Evolutionary conservation across 2,329 filamentous ascomycete species (phyloP).

Genomic region (Cladosporium sp.): DNA sequence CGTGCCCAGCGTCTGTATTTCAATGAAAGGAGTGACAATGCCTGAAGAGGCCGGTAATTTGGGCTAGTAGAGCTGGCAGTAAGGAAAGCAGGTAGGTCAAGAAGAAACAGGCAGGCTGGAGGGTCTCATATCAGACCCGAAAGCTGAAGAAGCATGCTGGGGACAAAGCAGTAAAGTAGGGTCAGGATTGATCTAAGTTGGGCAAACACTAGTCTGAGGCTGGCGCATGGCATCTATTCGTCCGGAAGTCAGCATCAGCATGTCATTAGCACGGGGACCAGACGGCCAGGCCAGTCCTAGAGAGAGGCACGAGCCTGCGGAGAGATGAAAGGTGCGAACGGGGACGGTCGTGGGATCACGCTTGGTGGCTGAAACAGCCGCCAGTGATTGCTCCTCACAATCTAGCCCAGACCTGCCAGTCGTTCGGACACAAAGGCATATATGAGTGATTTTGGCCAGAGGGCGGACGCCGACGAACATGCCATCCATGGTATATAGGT

Average conservation of each 20-base stretch:
- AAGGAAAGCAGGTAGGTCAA: conserved; percentile 2
- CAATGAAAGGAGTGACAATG: conserved; percentile 9
- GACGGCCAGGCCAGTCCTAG: conserved; percentile 8
- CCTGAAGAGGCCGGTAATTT: conserved; percentile 9
- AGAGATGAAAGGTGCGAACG: conserved; percentile 9
- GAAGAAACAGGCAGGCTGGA: conserved; percentile 8
- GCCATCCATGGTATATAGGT: no score
- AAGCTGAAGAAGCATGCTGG: background rate
- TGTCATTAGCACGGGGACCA: conserved; percentile 4
- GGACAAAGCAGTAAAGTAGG: background rate
- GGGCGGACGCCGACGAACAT: no score
- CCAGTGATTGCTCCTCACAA: background rate
- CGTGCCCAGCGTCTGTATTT: conserved; percentile 10
- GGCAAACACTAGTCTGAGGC: conserved; percentile 5
- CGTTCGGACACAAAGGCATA: no score
- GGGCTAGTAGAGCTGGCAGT: conserved; percentile 1
- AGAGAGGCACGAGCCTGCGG: conserved; percentile 10
- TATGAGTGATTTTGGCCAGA: no score
- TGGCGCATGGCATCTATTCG: background rate
- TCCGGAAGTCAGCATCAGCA: background rate
- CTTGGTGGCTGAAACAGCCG: conserved; percentile 10
- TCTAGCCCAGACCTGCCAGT: background rate
- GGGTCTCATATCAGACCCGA: conserved; percentile 10
- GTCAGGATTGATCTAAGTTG: conserved; percentile 1
- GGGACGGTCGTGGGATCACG: background rate